Percentiles rank a stretch among this genome's conserved stretches.
Evolutionary conservation across 768 basidiomycete genomes (phyloP).

Genomic region (Podaxis sp.): DNA sequence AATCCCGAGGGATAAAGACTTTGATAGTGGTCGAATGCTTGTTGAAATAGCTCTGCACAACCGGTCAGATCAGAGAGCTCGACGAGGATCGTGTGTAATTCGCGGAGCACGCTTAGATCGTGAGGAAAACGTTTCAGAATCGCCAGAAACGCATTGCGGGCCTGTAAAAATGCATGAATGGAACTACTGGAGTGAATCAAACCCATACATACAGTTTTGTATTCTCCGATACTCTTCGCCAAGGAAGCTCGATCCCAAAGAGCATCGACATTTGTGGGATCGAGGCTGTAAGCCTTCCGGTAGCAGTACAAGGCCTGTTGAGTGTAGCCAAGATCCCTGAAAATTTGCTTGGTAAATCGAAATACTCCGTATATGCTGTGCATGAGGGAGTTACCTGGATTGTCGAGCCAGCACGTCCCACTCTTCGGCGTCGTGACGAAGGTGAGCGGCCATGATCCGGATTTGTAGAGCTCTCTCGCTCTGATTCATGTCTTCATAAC

Average conservation of each 20-base stretch:
- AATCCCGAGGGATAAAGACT: conserved; percentile 43
- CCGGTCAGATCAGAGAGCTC: conserved; percentile 66
- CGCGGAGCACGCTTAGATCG: conserved; percentile 75
- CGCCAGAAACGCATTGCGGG: conserved; percentile 61
- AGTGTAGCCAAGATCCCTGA: conserved; percentile 65
- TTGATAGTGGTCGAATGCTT: conserved; percentile 73
- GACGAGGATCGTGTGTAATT: conserved; percentile 75
- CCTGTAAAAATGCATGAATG: conserved; percentile 31
- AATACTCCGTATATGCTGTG: not conserved
- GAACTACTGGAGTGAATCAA: not conserved
- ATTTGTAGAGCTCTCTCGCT: conserved; percentile 74
- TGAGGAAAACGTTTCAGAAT: conserved; percentile 79
- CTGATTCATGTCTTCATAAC: conserved; percentile 74
- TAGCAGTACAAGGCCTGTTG: conserved; percentile 94
- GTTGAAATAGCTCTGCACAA: conserved; percentile 68
- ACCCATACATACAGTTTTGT: conserved; percentile 52
- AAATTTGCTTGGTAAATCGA: not conserved
- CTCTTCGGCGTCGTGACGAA: conserved; percentile 79
- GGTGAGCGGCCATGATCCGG: conserved; percentile 87
- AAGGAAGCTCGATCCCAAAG: conserved; percentile 88
- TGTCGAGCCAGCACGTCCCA: conserved; percentile 82
- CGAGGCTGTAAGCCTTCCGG: conserved; percentile 74
- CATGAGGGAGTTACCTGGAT: conserved; percentile 51
- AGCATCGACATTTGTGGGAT: conserved; percentile 81
- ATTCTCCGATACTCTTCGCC: conserved; percentile 72